A percentile compares a stretch with the other conserved stretches of the same genome.
Evolutionary conservation across 768 basidiomycete genomes (phyloP).

Genomic region (Russula ochroleuca): DNA sequence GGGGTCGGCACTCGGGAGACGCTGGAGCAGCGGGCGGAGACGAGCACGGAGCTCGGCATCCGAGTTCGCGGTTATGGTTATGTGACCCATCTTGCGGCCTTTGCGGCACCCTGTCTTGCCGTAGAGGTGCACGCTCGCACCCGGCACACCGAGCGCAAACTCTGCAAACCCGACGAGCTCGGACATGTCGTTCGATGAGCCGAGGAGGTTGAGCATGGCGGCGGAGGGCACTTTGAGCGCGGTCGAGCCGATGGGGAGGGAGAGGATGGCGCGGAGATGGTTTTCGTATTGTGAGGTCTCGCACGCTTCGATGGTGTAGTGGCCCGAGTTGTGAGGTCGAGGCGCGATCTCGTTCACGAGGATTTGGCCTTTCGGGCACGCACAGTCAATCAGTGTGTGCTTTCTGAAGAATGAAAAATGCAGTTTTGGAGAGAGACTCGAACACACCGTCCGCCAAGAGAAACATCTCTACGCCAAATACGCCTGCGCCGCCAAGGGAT

Average conservation of each 20-base stretch:
- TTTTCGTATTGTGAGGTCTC: slow-evolving; percentile 96
- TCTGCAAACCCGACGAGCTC: slow-evolving; percentile 53
- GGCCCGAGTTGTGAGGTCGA: slow-evolving; percentile 96
- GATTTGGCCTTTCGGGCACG: slow-evolving; percentile 53
- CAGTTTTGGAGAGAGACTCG: no score
- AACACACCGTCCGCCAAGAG: slow-evolving; percentile 75
- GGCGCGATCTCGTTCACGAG: slow-evolving; percentile 97
- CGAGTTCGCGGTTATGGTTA: slow-evolving; percentile 79
- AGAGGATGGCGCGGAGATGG: slow-evolving; percentile 91
- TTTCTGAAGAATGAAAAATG: not conserved
- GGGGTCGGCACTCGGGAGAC: slow-evolving; percentile 47
- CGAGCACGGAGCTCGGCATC: slow-evolving; percentile 68
- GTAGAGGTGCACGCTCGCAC: slow-evolving; percentile 84
- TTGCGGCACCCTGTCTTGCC: slow-evolving; percentile 88
- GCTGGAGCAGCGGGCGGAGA: slow-evolving; percentile 69
- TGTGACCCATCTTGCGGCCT: slow-evolving; percentile 97
- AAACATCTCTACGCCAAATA: slow-evolving; percentile 99
- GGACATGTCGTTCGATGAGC: slow-evolving; percentile 61
- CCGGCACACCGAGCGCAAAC: slow-evolving; percentile 64
- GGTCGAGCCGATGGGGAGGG: slow-evolving; percentile 85
- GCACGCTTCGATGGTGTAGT: slow-evolving; percentile 98
- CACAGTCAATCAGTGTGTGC: not conserved
- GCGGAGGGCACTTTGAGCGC: slow-evolving; percentile 79
- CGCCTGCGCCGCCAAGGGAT: slow-evolving; percentile 80
- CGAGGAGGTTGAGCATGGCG: slow-evolving; percentile 94